Evolutionary conservation across 2,329 filamentous ascomycete genomes (phyloP).

Genomic region (Drechslerella coelobrocha): DNA sequence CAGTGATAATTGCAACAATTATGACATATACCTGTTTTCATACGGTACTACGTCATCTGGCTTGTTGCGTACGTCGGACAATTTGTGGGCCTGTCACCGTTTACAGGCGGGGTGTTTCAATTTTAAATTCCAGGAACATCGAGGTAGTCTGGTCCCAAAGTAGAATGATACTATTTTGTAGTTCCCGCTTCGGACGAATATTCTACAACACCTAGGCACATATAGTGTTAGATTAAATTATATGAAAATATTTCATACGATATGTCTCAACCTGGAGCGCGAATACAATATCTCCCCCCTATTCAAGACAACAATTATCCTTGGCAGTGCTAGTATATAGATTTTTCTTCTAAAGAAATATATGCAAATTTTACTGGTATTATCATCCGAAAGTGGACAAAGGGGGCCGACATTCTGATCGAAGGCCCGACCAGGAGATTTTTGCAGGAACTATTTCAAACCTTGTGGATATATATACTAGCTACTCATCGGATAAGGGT

Average conservation of each 20-base stretch:
- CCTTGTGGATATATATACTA: too few species aligned
- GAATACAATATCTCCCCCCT: not conserved
- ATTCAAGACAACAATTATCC: not conserved
- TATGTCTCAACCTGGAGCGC: not conserved
- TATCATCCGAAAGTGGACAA: not conserved
- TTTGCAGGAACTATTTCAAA: too few species aligned
- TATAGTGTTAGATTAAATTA: too few species aligned
- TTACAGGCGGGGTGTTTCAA: not conserved
- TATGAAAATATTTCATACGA: not conserved
- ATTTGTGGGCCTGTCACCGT: not conserved
- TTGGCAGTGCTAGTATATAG: not conserved
- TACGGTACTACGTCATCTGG: too few species aligned
- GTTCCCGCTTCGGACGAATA: not conserved
- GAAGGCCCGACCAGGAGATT: too few species aligned
- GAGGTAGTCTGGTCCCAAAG: too few species aligned
- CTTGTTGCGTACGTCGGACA: not conserved
- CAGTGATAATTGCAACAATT: too few species aligned
- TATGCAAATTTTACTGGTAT: not conserved
- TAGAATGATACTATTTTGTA: not conserved
- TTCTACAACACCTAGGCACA: not conserved
- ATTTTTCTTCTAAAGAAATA: not conserved
- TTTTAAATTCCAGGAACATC: not conserved
- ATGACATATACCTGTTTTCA: not conserved
- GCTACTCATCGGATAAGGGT: too few species aligned
- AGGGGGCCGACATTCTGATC: not conserved